phyloP scores from a whole-genome alignment of 495 filamentous ascomycete genomes.

The Podospora pseudocomata region DNA sequence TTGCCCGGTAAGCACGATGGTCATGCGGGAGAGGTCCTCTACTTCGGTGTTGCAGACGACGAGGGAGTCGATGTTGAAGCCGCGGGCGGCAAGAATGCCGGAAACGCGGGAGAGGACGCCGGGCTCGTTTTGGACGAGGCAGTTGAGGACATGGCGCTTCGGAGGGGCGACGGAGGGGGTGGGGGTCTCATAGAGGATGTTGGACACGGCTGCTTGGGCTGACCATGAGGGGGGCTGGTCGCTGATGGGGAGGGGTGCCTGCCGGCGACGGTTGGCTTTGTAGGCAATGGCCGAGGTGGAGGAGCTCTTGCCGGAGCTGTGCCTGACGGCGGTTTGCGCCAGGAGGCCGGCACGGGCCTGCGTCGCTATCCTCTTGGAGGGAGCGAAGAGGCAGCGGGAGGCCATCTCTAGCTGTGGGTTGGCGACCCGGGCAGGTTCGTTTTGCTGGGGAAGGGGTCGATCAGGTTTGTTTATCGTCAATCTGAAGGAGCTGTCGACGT shows the following conservation, averaged over 20 bases:
- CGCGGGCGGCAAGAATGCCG: slow-evolving; percentile 90
- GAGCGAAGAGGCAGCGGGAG: slow-evolving; percentile 39
- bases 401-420: slow-evolving; percentile 35
- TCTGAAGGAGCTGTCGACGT: slow-evolving; percentile 4
- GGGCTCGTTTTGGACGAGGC: slow-evolving; percentile 97
- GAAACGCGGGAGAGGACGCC: slow-evolving; percentile 95
- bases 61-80: slow-evolving; percentile 98
- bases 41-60: slow-evolving; percentile 98
- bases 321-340: slow-evolving; percentile 21
- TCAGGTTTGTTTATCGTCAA: not conserved
- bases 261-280: slow-evolving; percentile 91
- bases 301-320: slow-evolving; percentile 42
- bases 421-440: slow-evolving; percentile 26
- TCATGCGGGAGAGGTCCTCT: slow-evolving; percentile 97
- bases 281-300: slow-evolving; percentile 94
- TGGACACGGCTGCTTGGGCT: slow-evolving; percentile 90
- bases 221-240: slow-evolving; percentile 81
- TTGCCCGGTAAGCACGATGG: slow-evolving; percentile 92
- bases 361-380: slow-evolving; percentile 35
- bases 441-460: slow-evolving; percentile 2
- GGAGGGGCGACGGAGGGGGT: slow-evolving; percentile 75
- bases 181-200: slow-evolving; percentile 98
- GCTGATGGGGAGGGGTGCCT: slow-evolving; percentile 72
- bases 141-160: slow-evolving; percentile 94
- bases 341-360: slow-evolving; percentile 22